A percentile compares a stretch with the other conserved stretches of the same genome.
Evolutionary conservation across 169 alveolate genomes (phyloP).

Genomic region (Cystoisospora suis): DNA sequence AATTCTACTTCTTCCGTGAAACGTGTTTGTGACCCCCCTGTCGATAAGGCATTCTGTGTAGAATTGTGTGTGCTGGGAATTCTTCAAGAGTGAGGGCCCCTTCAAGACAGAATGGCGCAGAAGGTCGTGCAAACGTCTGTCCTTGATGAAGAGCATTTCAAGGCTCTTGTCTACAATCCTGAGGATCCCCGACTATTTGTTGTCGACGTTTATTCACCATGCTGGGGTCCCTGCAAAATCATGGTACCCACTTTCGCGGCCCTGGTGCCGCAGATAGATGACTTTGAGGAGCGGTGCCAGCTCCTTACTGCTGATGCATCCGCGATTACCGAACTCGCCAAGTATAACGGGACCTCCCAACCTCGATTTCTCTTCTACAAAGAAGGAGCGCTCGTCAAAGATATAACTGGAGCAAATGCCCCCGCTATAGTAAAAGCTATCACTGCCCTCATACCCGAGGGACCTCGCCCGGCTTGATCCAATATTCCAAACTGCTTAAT

Average conservation of each 20-base stretch:
- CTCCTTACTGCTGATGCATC: conserved; percentile 30
- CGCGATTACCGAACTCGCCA: conserved; percentile 5
- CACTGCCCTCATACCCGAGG: not conserved
- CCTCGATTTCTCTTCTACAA: conserved; percentile 41
- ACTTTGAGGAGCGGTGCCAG: conserved; percentile 26
- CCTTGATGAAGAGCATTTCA: conserved; percentile 29
- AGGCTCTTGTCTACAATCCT: not conserved
- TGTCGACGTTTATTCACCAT: conserved; percentile 5
- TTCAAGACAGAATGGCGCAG: conserved; percentile 6
- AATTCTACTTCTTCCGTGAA: no score
- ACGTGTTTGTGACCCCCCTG: no score
- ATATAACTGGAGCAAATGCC: conserved; percentile 29
- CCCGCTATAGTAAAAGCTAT: conserved; percentile 15
- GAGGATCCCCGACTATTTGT: conserved; percentile 41
- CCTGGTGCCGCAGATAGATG: not conserved
- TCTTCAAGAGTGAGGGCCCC: no score
- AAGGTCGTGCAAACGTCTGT: not conserved
- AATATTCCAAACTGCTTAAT: no score
- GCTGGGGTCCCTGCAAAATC: conserved; percentile 34
- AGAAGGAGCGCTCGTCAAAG: conserved; percentile 23
- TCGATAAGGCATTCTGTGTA: no score
- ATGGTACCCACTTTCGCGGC: not conserved
- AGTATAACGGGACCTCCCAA: not conserved
- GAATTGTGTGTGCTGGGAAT: no score
- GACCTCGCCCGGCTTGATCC: no score